Evolutionary conservation across 768 basidiomycete species (phyloP), one percentile per base, ranked within the genome.

Genomic region (Boletellus ananas): DNA sequence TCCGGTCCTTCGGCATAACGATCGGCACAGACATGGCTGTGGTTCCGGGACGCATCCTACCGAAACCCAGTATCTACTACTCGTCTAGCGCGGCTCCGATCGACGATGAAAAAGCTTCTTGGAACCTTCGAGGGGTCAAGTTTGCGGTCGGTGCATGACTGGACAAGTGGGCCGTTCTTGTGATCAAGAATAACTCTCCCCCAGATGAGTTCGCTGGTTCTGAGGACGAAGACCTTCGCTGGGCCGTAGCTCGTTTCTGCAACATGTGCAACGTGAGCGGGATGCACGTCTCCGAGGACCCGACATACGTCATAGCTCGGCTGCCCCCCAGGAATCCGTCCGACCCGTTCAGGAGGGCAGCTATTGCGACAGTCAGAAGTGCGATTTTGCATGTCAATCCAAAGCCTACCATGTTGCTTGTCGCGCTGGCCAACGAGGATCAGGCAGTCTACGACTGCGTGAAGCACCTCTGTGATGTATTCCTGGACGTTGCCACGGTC

Each of bases 81-180:
- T 65, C 60, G 5, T 50, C 61, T 21, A 65, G 69, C 10, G 55
- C 60, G 3, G 50, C 45, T 8, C 13, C 8, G 14, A 61, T 74
- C 20, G 70, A 74, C 54, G 68, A 75, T 1, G 60, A 60, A 29
- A 29, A 29, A 25, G 76, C 76, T 10, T 66, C 69, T 38, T 78
- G 77, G 76, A 76, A 77, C 52, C 49, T 77, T 43, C 56, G 74
- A 23, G 70, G 74, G 44, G 70, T 50, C 75, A 76, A 74, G 56
- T 88, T 89, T 59, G 66, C 76, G 7, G 68, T 64, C 21, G 84
- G 84, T 9, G 81, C 70, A 4, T 66, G 57, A 13, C 61, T 90
- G 40, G 67, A 70, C 29, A 76, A 78, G 18, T 87, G 85, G 84
- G 81, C 74, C 6, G 81, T 88, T 6, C 66, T 90, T 16, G 64